phyloP scores from a whole-genome alignment of 371 early-diverging fungal species.

The Dichotomocladium elegans region DNA sequence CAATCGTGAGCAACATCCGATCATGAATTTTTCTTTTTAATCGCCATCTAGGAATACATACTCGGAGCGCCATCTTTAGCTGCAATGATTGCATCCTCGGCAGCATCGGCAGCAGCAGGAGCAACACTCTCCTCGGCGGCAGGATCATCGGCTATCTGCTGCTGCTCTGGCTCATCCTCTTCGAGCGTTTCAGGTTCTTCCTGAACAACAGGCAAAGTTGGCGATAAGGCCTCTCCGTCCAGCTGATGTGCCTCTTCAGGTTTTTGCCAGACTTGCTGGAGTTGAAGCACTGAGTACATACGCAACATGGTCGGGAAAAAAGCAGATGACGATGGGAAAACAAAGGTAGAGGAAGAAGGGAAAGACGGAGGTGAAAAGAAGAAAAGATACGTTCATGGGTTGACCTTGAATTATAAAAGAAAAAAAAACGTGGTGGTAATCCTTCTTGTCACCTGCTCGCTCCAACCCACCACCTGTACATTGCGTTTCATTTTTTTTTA shows the following conservation, averaged over 20 bases:
- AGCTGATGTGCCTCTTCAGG: neutral
- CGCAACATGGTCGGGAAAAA: constrained; percentile 3
- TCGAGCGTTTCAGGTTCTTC: neutral
- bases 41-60: no score
- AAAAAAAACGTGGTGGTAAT: neutral
- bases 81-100: neutral
- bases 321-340: neutral
- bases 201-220: constrained; percentile 1
- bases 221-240: neutral
- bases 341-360: constrained; percentile 17
- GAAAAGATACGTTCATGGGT: no score
- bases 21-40: no score
- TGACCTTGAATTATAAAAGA: no score
- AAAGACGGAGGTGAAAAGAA: constrained; percentile 11
- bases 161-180: no score
- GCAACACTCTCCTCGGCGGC: neutral
- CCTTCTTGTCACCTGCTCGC: neutral
- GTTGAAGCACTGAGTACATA: constrained; percentile 9
- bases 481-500: no score
- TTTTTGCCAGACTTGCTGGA: constrained; percentile 15
- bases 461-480: no score
- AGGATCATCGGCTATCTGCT: neutral
- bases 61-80: neutral
- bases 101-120: neutral
- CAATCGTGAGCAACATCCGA: no score